A percentile compares a stretch with the other conserved stretches of the same genome.
phyloP scores from a whole-genome alignment of 495 filamentous ascomycete genomes.

The Aspergillus leporis region DNA sequence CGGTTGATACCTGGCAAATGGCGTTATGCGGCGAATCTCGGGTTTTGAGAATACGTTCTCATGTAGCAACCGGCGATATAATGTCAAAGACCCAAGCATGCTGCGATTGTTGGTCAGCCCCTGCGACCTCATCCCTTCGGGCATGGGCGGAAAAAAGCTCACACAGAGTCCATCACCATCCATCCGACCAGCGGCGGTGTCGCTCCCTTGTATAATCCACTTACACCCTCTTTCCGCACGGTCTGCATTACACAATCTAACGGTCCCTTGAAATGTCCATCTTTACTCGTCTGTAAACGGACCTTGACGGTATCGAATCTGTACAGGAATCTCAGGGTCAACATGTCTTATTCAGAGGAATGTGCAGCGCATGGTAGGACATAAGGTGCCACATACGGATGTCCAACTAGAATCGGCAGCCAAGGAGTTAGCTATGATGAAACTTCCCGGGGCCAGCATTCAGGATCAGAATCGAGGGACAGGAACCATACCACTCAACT shows the following conservation, averaged over 20 bases:
- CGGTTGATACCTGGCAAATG: slow-evolving; percentile 31
- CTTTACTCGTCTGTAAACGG: slow-evolving; percentile 82
- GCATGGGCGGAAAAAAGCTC: slow-evolving; percentile 15
- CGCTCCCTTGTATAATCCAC: slow-evolving; percentile 84
- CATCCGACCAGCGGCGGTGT: slow-evolving; percentile 89
- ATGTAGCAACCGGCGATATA: slow-evolving; percentile 80
- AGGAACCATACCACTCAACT: slow-evolving; percentile 70
- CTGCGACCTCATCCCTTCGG: background rate
- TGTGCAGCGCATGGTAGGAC: background rate
- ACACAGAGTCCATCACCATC: slow-evolving; percentile 97
- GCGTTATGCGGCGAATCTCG: slow-evolving; percentile 38
- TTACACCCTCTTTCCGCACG: slow-evolving; percentile 73
- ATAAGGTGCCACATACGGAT: slow-evolving; percentile 54
- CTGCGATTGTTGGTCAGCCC: slow-evolving; percentile 26
- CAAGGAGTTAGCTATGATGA: slow-evolving; percentile 16
- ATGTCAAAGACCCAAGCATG: slow-evolving; percentile 89
- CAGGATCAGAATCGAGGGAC: no score
- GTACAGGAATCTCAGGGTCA: slow-evolving; percentile 12
- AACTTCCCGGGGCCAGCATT: background rate
- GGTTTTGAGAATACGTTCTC: slow-evolving; percentile 73
- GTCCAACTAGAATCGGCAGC: slow-evolving; percentile 51
- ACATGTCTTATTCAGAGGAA: background rate
- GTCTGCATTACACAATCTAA: slow-evolving; percentile 84
- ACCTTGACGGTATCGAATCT: slow-evolving; percentile 96
- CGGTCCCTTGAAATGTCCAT: slow-evolving; percentile 78